Evolutionary conservation across 2,329 filamentous ascomycete species (phyloP), one percentile per base, ranked within the genome.

Genomic region (Colletotrichum euphorbiae): DNA sequence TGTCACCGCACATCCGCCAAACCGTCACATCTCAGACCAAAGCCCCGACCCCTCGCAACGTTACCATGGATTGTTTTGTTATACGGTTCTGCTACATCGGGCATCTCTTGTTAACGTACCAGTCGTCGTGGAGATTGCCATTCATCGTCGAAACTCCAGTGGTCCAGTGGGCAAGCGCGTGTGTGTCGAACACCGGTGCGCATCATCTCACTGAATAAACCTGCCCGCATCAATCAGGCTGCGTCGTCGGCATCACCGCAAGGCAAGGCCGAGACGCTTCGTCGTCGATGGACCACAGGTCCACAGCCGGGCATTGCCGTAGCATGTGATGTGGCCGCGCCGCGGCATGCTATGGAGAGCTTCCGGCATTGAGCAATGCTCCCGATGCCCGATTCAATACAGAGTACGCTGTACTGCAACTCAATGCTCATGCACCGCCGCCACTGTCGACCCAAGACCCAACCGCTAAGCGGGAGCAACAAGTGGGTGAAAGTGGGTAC

Each of bases 331-430:
- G 52, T 64, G 60, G 60, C 52, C 60, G 60, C n/a, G n/a, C n/a
- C n/a, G n/a, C n/a, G n/a, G n/a, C 60, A 42, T 64, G n/a, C 48
- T 45, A 62, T 67, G 64, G 59, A 58, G 52, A 52, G 38, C 38
- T 31, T 36, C 40, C 64, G 64, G 64, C 60, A 64, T 67, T 62
- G 52, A 64, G 59, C 59, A 67, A 62, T 46, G 28, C 52, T 38
- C 38, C 36, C 43, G 57, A 60, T 60, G 57, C 43, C 56, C 43
- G 56, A 51, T 45, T 40, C 17, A 33, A 43, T 46, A 58, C n/a
- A n/a, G n/a, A n/a, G n/a, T n/a, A n/a, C n/a, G n/a, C 52, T 54
- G 60, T 38, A 67, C 65, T 64, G 13, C 42, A 45, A 45, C 36
- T 40, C 65, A 67, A 68, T 68, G 46, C 40, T 40, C 56, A 64